Base-by-base conservation (phyloP, 176 grass and related monocot species). In the Thalia dealbata region DNA sequence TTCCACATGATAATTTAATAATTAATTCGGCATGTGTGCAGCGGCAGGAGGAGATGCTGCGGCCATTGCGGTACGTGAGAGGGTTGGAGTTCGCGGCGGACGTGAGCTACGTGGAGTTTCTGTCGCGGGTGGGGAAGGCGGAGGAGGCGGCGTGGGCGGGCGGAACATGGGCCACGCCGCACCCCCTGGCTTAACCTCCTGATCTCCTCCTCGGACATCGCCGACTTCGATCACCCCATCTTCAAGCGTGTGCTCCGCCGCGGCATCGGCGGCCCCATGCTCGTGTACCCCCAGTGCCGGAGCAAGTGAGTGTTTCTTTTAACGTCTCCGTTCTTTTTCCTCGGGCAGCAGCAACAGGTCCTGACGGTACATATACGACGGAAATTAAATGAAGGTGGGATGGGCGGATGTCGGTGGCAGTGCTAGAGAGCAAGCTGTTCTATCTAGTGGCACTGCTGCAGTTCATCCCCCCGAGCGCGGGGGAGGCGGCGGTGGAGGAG, bases 171-270 rank as follows among this genome's bases (percentile, higher is more conserved):
- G 78, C 69, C 1, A 68, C 83, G 62, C 88, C 95, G 14, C 95
- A 99, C 88, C 95, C n/a, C 95, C 4, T 99, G 95, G 95, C 85
- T 99, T 70, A 99, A 99, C 85, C 63, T 99, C 58, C 85, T 99
- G 83, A 63, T 99, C 75, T 78, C 90, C 19, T 77, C 90, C 1
- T 80, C 72, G 5, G 74, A 93, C 78, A 85, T 99, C 62, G 55
- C 60, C 21, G 88, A 26, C 22, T 95, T 99, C 80, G 83, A 93
- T 60, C 75, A 64, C 38, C 14, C 75, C 24, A 88, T 99, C 19
- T 71, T 99, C 81, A 81, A 81, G 3, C 64, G 71, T 62, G 85
- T 95, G 72, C 85, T 99, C 72, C 74, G 80, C 55, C 56, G 81
- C 50, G 95, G 95, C 58, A 80, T 99, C 73, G 90, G 86, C 50